Evolutionary conservation across 2,329 filamentous ascomycete genomes (phyloP).

Genomic region (Xenoacremonium recifei): DNA sequence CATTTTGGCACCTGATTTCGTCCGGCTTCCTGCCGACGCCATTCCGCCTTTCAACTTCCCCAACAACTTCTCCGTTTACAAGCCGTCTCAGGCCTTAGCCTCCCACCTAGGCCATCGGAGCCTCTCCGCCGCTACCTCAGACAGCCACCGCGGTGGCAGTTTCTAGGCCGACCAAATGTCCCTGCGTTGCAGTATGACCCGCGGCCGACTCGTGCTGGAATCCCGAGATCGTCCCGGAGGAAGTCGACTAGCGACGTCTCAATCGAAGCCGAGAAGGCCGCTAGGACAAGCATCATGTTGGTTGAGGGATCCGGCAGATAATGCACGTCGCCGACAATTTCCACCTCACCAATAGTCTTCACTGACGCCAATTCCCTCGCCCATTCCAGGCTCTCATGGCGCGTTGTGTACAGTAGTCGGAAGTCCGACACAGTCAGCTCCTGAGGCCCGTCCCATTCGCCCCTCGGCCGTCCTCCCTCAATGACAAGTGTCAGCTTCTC

Average conservation of each 20-base stretch:
- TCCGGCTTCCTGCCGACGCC: neutral
- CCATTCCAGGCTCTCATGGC: conserved; percentile 56
- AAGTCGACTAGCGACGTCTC: conserved; percentile 55
- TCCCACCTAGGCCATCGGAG: neutral
- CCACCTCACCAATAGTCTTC: conserved; percentile 46
- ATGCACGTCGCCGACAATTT: conserved; percentile 52
- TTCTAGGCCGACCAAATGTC: conserved; percentile 21
- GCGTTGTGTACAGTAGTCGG: conserved; percentile 41
- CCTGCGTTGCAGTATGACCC: conserved; percentile 21
- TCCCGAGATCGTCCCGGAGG: conserved; percentile 33
- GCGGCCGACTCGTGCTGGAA: conserved; percentile 22
- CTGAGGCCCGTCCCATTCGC: conserved; percentile 47
- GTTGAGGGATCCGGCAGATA: conserved; percentile 52
- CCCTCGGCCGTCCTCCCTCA: conserved; percentile 53
- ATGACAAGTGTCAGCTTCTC: conserved; percentile 49
- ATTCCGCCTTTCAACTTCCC: neutral
- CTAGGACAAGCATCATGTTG: conserved; percentile 55
- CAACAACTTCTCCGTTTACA: conserved; percentile 3
- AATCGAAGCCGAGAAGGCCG: conserved; percentile 59
- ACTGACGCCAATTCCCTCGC: conserved; percentile 52
- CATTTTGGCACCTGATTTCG: too few relatives aligned
- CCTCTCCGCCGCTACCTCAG: conserved; percentile 11
- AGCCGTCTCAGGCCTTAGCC: too few relatives aligned
- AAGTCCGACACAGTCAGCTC: conserved; percentile 46
- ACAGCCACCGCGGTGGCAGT: conserved; percentile 23